Base-by-base conservation (phyloP, 2,329 filamentous ascomycete genomes). In the Podosphaera aphanis region DNA sequence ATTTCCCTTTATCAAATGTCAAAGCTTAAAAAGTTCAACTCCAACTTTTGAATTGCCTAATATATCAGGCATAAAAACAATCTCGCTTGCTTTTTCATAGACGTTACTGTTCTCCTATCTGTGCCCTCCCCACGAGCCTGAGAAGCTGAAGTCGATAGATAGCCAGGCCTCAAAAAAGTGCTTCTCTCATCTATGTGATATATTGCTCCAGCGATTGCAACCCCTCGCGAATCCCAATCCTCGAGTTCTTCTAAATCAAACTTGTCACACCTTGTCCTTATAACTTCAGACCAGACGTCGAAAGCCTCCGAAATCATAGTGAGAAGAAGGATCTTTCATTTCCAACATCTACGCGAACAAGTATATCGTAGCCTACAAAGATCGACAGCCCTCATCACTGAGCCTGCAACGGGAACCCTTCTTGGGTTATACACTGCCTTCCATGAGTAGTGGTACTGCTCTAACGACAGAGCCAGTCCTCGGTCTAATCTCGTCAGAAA, bases 391-490 rank as follows among this genome's bases (percentile, higher is more conserved):
- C 5, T 33, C 13, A 13, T 33, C 29, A 2, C 11, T 11, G 15
- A 33, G 10, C 29, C 15, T 13, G 29, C 29, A 11, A 33, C 29
- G 13, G 13, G 29, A 33, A 33, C 29, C 29, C 37, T 39, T 15
- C 6, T 10, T 7, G 46, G 50, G 46, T 50, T 47, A 42, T 44
- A 47, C 46, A 54, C 57, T 53, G 56, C 56, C 58, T 56, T 60
- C 57, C 48, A 60, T 60, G 58, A 60, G 58, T 59, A 59, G 59
- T 59, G 58, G 60, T 52, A 52, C 56, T 49, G 53, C 53, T 50
- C 53, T 56, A 49, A 55, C 54, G 50, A 58, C 56, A 49, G 58
- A 60, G 57, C 55, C 56, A 52, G 51, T 56, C 51, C 52, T 52
- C 49, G 54, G 49, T 49, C 56, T 57, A 49, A 50, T 50, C 47